These are phyloP conservation scores for Globisporangium barbulae DNA, from an alignment of 352 stramenopile species.

Conservation along the genomic window DNA sequence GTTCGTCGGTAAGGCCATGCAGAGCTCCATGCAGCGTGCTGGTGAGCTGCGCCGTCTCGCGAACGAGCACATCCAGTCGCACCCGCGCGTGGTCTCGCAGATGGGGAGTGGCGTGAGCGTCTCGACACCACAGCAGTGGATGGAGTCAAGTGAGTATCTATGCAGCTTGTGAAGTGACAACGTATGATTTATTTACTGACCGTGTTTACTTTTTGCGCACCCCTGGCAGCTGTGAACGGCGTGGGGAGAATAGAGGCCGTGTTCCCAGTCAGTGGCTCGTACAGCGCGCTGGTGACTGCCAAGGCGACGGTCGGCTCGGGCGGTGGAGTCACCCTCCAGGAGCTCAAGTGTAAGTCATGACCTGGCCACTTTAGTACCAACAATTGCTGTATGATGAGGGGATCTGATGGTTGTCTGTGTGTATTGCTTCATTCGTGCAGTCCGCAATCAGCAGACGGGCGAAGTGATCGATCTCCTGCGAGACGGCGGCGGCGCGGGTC, in stretches of 20 bases:
- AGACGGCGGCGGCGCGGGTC: conserved; percentile 28
- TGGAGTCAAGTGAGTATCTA: conserved; percentile 59
- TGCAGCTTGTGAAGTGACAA: not conserved
- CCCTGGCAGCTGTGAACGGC: conserved; percentile 59
- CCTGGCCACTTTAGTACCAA: not conserved
- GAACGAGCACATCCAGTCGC: conserved; percentile 52
- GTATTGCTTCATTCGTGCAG: conserved; percentile 19
- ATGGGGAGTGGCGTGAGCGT: conserved; percentile 49
- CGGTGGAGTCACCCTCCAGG: conserved; percentile 39
- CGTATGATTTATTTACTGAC: not conserved
- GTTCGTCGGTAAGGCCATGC: conserved; percentile 55
- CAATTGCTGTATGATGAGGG: conserved; percentile 3
- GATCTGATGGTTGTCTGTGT: not conserved
- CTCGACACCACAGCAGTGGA: conserved; percentile 62
- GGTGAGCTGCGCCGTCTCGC: conserved; percentile 50
- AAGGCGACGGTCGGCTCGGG: conserved; percentile 47
- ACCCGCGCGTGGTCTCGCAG: conserved; percentile 42
- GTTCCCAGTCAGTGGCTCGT: conserved; percentile 45
- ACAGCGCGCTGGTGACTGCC: conserved; percentile 43
- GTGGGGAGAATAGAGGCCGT: conserved; percentile 58
- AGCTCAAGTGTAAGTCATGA: conserved; percentile 59
- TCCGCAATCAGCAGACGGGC: conserved; percentile 49
- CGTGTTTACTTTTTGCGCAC: not conserved
- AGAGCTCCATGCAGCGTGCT: conserved; percentile 58
- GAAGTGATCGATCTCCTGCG: conserved; percentile 68